Percentiles rank a stretch among this genome's conserved stretches.
Evolutionary conservation across 83 land plant species (phyloP).

Genomic region (Picea abies): DNA sequence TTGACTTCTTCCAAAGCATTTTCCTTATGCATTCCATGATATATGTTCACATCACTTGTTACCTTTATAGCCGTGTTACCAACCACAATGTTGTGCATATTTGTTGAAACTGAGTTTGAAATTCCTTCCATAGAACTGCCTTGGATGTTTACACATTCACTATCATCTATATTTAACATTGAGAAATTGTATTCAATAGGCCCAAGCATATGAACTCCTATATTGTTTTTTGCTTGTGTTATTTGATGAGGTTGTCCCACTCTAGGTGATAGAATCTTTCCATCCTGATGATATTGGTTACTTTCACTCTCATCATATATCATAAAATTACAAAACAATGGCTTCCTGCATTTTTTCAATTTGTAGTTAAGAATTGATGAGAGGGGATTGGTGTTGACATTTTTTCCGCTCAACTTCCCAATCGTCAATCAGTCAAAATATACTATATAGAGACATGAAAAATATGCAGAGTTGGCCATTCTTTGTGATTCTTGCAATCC

Average conservation of each 20-base stretch:
- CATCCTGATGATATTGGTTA: background rate
- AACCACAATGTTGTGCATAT: background rate
- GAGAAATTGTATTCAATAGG: background rate
- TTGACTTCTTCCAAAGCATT: no score
- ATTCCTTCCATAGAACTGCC: background rate
- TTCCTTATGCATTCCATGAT: background rate
- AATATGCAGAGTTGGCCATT: no score
- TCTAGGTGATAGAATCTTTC: background rate
- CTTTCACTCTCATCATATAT: conserved; percentile 8
- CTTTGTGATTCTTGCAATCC: no score
- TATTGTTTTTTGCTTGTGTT: background rate
- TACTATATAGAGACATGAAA: no score
- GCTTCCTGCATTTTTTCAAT: no score
- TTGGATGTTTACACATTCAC: background rate
- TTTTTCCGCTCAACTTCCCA: no score
- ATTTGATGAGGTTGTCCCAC: background rate
- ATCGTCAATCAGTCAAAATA: no score
- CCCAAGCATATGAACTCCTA: background rate
- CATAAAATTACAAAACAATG: no score
- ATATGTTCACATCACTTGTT: background rate
- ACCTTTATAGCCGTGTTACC: background rate
- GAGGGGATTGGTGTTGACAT: no score
- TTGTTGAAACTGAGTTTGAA: background rate
- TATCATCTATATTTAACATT: background rate
- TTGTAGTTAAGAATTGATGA: no score